Conservation (phyloP, 495 filamentous ascomycete genomes). For the Aspergillus biplanus region DNA sequence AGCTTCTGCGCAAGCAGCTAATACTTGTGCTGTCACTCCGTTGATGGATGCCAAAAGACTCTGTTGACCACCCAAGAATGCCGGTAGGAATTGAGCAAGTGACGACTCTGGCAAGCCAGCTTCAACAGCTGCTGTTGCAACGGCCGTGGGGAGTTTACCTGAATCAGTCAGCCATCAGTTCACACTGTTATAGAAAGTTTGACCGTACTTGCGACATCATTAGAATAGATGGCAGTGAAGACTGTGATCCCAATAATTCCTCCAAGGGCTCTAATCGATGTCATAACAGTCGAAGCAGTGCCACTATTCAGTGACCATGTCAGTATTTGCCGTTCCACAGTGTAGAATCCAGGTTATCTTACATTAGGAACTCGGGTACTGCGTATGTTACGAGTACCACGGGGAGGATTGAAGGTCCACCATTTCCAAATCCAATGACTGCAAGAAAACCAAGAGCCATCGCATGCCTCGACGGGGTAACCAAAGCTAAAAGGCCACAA, state of each 20-base stretch:
- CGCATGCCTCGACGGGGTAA: background rate
- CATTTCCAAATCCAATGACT: background rate
- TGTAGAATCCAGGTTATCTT: background rate
- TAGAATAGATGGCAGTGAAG: conserved; percentile 6
- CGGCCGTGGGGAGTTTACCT: background rate
- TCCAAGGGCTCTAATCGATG: background rate
- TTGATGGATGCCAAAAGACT: background rate
- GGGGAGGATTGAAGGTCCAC: background rate
- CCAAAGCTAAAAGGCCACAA: background rate
- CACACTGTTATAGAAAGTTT: background rate
- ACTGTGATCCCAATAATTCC: conserved; percentile 2
- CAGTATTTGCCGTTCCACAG: background rate
- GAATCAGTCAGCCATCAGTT: background rate
- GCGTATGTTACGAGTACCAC: background rate
- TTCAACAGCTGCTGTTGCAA: background rate
- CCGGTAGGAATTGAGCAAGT: background rate
- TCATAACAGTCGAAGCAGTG: background rate
- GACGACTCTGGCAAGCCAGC: background rate
- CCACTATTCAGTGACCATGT: background rate
- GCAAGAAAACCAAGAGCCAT: background rate
- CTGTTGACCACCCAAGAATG: background rate
- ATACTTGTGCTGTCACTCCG: background rate
- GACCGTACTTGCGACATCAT: background rate
- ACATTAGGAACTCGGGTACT: background rate
- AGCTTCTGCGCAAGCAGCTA: background rate